Conservation (phyloP, 371 early-diverging fungal genomes). For the Parasitella parasitica region DNA sequence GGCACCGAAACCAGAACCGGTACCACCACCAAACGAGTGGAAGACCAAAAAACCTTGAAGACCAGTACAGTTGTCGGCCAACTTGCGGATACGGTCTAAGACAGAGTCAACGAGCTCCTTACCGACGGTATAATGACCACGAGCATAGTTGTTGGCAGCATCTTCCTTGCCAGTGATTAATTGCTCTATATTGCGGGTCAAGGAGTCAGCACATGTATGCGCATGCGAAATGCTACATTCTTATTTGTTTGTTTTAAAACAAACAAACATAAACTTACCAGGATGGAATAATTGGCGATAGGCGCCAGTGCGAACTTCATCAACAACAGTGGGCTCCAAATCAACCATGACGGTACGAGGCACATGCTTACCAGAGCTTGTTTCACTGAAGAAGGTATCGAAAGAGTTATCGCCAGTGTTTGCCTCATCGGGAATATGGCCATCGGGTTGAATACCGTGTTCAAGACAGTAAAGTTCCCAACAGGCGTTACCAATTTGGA, state of each 20-base stretch:
- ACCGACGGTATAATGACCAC: slow-evolving; percentile 99
- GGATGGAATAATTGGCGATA: slow-evolving; percentile 99
- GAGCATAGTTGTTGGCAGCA: slow-evolving; percentile 99
- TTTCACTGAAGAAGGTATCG: slow-evolving; percentile 95
- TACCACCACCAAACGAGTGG: slow-evolving; percentile 99
- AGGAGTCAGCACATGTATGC: slow-evolving; percentile 41
- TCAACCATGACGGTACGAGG: slow-evolving; percentile 98
- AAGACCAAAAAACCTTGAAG: slow-evolving; percentile 97
- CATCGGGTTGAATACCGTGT: slow-evolving; percentile 98
- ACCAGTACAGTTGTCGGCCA: slow-evolving; percentile 98
- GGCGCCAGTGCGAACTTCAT: slow-evolving; percentile 94
- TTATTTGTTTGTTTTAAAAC: slow-evolving; percentile 47
- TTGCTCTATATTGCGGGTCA: slow-evolving; percentile 57
- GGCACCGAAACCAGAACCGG: slow-evolving; percentile 99
- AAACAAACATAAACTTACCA: slow-evolving; percentile 34
- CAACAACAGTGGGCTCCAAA: slow-evolving; percentile 97
- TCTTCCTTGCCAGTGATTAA: slow-evolving; percentile 99
- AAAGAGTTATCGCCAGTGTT: slow-evolving; percentile 35
- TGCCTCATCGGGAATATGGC: slow-evolving; percentile 75
- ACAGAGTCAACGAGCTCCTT: slow-evolving; percentile 97
- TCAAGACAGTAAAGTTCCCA: slow-evolving; percentile 98
- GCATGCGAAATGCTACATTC: slow-evolving; percentile 89
- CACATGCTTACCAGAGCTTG: slow-evolving; percentile 96
- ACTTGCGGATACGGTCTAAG: slow-evolving; percentile 96
- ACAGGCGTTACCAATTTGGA: slow-evolving; percentile 99